Conservation (phyloP, 2,329 filamentous ascomycete species). For the Stachybotrys chartarum region DNA sequence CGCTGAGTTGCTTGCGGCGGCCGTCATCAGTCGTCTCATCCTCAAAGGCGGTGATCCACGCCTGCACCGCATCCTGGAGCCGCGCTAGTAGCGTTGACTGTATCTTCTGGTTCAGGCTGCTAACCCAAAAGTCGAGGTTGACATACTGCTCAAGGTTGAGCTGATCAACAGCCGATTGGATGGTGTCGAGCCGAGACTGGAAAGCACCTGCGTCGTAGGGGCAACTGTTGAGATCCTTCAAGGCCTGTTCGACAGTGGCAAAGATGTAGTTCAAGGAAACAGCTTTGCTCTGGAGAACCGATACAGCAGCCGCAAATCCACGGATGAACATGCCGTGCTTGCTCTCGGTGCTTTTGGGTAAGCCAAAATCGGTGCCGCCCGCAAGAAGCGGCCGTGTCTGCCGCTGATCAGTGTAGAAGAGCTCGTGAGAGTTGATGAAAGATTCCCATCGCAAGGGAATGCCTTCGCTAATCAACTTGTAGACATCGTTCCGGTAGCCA, state of each 20-base stretch:
- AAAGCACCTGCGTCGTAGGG: constrained; percentile 77
- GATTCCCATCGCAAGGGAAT: constrained; percentile 93
- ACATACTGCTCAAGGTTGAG: constrained; percentile 94
- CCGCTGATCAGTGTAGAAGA: constrained; percentile 53
- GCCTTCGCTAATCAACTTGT: constrained; percentile 75
- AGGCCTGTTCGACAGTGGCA: constrained; percentile 70
- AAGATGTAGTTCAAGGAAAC: constrained; percentile 72
- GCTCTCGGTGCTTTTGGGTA: constrained; percentile 62
- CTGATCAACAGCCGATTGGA: constrained; percentile 91
- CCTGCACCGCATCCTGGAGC: constrained; percentile 72
- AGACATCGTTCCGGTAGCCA: constrained; percentile 87
- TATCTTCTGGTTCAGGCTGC: constrained; percentile 77
- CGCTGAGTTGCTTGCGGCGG: constrained; percentile 41
- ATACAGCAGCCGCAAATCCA: constrained; percentile 83
- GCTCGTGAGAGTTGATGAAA: constrained; percentile 93
- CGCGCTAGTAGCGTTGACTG: constrained; percentile 74
- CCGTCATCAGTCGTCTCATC: constrained; percentile 48
- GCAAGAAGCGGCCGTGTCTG: constrained; percentile 37
- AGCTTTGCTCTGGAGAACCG: constrained; percentile 82
- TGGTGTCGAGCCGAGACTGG: constrained; percentile 69
- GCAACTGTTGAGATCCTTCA: constrained; percentile 78
- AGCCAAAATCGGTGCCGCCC: constrained; percentile 29
- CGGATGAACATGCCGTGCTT: constrained; percentile 96
- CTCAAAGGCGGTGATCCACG: constrained; percentile 85
- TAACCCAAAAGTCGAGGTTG: constrained; percentile 87